Evolutionary conservation across 2,329 filamentous ascomycete genomes (phyloP), one percentile per base, ranked within the genome.

Genomic region (Exserohilum turcica): DNA sequence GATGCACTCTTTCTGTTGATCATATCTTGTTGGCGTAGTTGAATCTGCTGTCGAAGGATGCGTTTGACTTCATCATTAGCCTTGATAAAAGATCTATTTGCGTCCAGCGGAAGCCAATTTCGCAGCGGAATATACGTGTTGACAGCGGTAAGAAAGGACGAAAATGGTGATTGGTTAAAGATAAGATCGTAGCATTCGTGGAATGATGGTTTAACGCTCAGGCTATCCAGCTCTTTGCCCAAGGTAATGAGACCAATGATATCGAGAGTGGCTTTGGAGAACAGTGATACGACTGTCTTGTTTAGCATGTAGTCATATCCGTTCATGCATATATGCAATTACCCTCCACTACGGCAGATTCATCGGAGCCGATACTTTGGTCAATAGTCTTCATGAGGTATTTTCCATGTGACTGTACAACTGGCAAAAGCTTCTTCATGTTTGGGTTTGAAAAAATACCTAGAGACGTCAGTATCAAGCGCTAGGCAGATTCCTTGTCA

Each of bases 21-120:
- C 21, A 24, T 55, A 40, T 73, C 70, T 5, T 56, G 46, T 19
- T 54, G 47, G 15, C 74, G 65, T 50, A 67, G 48, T 39, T 63
- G 54, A 19, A 74, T 70, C 13, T 75, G 63, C 2, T 71, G 60
- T 2, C 66, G 61, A 3, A 78, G 57, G 45, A 76, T 73, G 27
- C 56, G 50, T n/a, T 70, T 65, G 9, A 79, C 65, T 40, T 71
- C 64, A 2, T 54, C 43, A 15, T 69, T 72, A 2, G 74, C 74
- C 2, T 46, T 47, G n/a, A 76, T 54, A 54, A 78, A 79, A 3
- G 52, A 60, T 5, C 60, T 65, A 50, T 80, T 80, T 1, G 74
- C 74, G 37, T 73, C 48, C 0, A 79, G 32, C 0, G 77, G 78
- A 3, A 79, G 56, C 63, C 76, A 72, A 13, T 42, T 52, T 16